Conservation (phyloP, 805 yeast genomes). For the Candida berthetii region DNA sequence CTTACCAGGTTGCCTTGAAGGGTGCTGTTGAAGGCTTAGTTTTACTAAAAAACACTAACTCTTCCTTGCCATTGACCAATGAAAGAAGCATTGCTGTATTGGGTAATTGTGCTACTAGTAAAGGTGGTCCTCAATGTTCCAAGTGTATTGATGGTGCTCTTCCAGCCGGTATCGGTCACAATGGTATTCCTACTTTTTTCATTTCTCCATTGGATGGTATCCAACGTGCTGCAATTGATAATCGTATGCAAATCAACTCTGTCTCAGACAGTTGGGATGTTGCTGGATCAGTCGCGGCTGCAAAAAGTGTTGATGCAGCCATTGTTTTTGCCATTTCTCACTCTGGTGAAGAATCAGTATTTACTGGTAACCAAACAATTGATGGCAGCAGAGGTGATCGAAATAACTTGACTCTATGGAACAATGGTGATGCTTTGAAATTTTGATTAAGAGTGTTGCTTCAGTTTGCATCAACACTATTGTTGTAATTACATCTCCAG, state of each 20-base stretch:
- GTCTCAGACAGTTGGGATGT: constrained; percentile 36
- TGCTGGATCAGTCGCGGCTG: constrained; percentile 30
- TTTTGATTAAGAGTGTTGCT: constrained; percentile 39
- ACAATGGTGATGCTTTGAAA: constrained; percentile 27
- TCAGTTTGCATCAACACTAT: constrained; percentile 42
- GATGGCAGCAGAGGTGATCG: constrained; percentile 52
- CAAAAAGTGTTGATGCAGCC: constrained; percentile 41
- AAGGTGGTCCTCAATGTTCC: constrained; percentile 55
- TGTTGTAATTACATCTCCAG: constrained; percentile 48
- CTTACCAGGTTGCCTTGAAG: constrained; percentile 41
- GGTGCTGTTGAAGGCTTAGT: constrained; percentile 55
- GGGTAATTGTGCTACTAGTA: too few species aligned
- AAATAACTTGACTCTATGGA: constrained; percentile 45
- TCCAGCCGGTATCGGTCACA: constrained; percentile 45
- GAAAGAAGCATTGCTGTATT: too few species aligned
- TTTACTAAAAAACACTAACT: constrained; percentile 45
- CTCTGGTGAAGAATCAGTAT: constrained; percentile 47
- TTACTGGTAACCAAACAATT: constrained; percentile 22
- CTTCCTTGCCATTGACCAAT: constrained; percentile 34
- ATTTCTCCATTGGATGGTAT: constrained; percentile 51
- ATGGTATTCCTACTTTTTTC: constrained; percentile 44
- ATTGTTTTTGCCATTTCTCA: constrained; percentile 44
- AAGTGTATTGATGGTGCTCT: constrained; percentile 49
- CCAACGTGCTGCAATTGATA: constrained; percentile 31
- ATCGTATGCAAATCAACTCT: constrained; percentile 35